A percentile compares a stretch with the other conserved stretches of the same genome.
These are phyloP conservation scores for Hymenoscyphus albidus DNA, from an alignment of 2,329 filamentous ascomycete genomes.

Conservation along the genomic window DNA sequence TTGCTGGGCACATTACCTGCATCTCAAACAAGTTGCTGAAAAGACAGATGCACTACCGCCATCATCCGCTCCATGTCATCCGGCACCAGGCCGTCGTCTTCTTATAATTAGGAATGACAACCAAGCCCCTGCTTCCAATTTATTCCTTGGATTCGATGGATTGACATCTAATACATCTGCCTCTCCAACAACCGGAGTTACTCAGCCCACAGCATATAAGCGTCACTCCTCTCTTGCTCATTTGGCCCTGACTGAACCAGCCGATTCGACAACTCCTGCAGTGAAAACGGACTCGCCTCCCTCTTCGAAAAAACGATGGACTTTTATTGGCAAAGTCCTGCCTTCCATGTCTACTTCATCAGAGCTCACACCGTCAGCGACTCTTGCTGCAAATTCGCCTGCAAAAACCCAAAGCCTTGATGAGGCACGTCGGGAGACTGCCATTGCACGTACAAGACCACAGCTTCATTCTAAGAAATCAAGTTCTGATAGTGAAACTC, in stretches of 20 bases:
- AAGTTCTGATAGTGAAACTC: slow-evolving; percentile 53
- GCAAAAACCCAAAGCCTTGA: slow-evolving; percentile 50
- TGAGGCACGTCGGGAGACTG: slow-evolving; percentile 47
- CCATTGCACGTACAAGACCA: slow-evolving; percentile 40
- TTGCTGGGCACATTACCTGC: slow-evolving; percentile 62
- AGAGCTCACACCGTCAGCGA: slow-evolving; percentile 14
- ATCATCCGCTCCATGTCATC: slow-evolving; percentile 63
- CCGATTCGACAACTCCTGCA: slow-evolving; percentile 20
- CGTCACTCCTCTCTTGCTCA: slow-evolving; percentile 27
- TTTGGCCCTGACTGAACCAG: slow-evolving; percentile 18
- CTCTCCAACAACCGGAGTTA: slow-evolving; percentile 9
- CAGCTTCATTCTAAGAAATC: slow-evolving; percentile 46
- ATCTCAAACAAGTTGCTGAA: slow-evolving; percentile 54
- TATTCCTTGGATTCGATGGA: slow-evolving; percentile 63
- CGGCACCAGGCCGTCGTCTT: slow-evolving; percentile 64
- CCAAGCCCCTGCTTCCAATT: slow-evolving; percentile 28
- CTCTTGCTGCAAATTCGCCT: slow-evolving; percentile 13
- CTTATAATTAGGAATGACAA: slow-evolving; percentile 68
- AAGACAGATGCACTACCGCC: slow-evolving; percentile 46
- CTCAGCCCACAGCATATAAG: slow-evolving; percentile 25
- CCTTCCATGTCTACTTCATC: slow-evolving; percentile 39
- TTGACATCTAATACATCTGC: slow-evolving; percentile 16
- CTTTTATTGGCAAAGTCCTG: slow-evolving; percentile 60
- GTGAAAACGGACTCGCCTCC: slow-evolving; percentile 19
- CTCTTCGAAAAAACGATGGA: slow-evolving; percentile 55